Evolutionary conservation across 805 yeast genomes (phyloP), one percentile per base, ranked within the genome.

Genomic region (Maudiozyma pseudohumilis): DNA sequence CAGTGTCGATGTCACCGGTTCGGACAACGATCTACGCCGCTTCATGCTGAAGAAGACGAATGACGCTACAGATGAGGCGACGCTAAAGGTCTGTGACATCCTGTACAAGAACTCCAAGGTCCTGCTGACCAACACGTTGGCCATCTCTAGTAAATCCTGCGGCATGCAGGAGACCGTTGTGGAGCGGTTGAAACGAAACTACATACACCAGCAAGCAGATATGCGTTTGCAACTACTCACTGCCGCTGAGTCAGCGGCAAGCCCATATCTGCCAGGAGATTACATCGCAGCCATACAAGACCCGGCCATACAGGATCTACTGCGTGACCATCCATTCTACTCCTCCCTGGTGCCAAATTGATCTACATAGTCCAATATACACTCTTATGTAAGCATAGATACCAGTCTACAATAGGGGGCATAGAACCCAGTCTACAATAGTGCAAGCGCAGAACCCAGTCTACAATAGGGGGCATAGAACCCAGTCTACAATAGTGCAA

Each of bases 171-270:
- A 56, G 35, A 47, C 44, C 26, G 46, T 56, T 9, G 46, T 49
- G 0, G 60, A 56, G 40, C 54, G 53, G 29, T 40, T 56, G 33
- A 50, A 49, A 33, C 41, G 61, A 21, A 56, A 56, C 36, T 53
- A 50, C 34, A 46, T 53, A 11, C 53, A 39, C 38, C 37, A 42
- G 10, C 56, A 56, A 37, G 53, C 58, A 5, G 30, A 29, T 12
- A 37, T 38, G 15, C 41, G 56, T 17, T 41, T 53, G n/a, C 35
- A 31, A 17, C 28, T 41, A 16, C 31, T 51, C 6, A 44, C 46
- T 6, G 6, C 13, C 2, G n/a, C 18, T 18, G 32, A 28, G 16
- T 9, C 8, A 23, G 25, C 8, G 25, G 8, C 11, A 11, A 23
- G 25, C 25, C 25, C 8, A 23, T 23, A 9, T 23, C 25, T 9